A percentile compares a stretch with the other conserved stretches of the same genome.
Conservation (phyloP, 2,329 filamentous ascomycete species). For the Alternaria brassicae region DNA sequence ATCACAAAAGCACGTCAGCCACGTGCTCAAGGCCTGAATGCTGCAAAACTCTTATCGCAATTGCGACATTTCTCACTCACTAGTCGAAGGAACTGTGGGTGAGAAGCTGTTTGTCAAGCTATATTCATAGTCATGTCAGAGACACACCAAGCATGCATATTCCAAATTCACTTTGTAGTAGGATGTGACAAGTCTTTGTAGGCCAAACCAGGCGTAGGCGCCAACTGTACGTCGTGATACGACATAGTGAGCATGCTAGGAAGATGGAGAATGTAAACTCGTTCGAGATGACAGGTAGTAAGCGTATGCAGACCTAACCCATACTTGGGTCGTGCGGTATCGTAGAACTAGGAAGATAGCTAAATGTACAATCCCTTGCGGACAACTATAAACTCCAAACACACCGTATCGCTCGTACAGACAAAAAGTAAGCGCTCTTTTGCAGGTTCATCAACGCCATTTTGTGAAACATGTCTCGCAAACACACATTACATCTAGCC, state of each 20-base stretch:
- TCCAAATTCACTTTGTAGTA: neutral
- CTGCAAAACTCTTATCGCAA: neutral
- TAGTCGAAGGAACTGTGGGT: neutral
- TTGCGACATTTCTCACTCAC: neutral
- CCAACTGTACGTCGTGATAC: neutral
- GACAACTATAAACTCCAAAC: constrained; percentile 2
- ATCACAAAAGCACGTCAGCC: neutral
- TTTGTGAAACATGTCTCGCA: neutral
- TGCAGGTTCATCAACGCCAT: neutral
- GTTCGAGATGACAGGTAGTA: neutral
- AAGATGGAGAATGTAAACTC: neutral
- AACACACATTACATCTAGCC: constrained; percentile 18
- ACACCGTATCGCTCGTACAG: constrained; percentile 1
- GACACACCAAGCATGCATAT: neutral
- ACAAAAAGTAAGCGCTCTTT: neutral
- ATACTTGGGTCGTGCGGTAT: neutral
- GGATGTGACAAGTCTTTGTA: neutral
- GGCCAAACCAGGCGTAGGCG: neutral
- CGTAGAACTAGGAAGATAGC: neutral
- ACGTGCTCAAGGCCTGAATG: neutral
- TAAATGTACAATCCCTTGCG: neutral
- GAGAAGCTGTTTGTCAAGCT: neutral
- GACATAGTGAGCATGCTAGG: neutral
- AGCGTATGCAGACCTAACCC: neutral
- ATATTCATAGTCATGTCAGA: neutral